Evolutionary conservation across 208 protist genomes (phyloP).

Genomic region (Leishmania braziliensis): DNA sequence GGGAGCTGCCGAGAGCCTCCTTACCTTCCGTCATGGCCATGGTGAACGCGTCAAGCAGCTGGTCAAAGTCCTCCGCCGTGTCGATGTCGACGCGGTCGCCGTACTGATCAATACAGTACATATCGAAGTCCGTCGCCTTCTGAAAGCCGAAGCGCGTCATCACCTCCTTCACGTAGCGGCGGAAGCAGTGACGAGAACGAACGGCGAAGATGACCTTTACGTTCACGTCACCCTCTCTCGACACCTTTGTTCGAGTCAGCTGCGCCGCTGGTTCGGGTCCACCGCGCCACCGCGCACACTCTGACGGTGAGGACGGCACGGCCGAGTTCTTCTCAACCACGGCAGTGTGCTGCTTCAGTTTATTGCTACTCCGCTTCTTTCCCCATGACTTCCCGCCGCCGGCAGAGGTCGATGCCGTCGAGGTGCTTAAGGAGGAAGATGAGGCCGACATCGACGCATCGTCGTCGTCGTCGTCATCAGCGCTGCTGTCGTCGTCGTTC

Average conservation of each 20-base stretch:
- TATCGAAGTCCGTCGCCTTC: constrained; percentile 67
- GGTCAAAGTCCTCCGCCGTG: constrained; percentile 60
- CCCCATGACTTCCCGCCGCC: background rate
- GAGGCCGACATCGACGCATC: constrained; percentile 9
- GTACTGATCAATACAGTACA: constrained; percentile 73
- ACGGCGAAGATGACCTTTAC: constrained; percentile 69
- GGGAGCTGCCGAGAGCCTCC: background rate
- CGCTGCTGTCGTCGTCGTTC: constrained; percentile 25
- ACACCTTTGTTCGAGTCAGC: constrained; percentile 67
- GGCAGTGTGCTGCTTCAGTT: background rate
- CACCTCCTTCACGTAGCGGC: constrained; percentile 48
- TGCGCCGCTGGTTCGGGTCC: background rate
- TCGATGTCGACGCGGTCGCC: constrained; percentile 87
- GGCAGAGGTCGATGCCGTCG: background rate
- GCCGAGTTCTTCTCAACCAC: background rate
- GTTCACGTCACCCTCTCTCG: constrained; percentile 75
- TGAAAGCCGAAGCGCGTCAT: constrained; percentile 74
- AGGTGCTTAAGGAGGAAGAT: background rate
- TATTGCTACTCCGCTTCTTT: background rate
- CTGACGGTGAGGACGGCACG: background rate
- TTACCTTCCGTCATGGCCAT: background rate
- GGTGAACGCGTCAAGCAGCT: constrained; percentile 47
- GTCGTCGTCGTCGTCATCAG: constrained; percentile 21
- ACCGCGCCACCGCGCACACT: background rate
- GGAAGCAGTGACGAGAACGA: constrained; percentile 42